Evolutionary conservation across 2,329 filamentous ascomycete species (phyloP).

Genomic region (Parasarocladium wereldwijsianum): DNA sequence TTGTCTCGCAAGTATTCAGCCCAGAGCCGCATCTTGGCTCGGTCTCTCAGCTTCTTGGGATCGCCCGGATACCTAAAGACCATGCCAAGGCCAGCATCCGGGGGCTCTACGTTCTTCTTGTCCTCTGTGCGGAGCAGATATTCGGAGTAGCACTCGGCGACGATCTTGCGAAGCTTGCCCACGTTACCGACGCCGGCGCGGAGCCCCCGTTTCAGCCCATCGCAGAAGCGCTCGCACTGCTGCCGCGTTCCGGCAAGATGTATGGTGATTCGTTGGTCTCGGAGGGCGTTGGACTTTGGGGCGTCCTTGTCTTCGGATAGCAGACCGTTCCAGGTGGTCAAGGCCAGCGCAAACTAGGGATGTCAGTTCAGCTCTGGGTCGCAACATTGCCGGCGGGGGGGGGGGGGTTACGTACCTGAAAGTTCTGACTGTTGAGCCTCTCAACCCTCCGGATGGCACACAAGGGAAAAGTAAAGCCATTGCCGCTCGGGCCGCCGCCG

Average conservation of each 20-base stretch:
- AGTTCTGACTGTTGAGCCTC: constrained; percentile 80
- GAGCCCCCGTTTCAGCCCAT: constrained; percentile 82
- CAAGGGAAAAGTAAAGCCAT: constrained; percentile 88
- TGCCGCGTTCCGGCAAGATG: constrained; percentile 80
- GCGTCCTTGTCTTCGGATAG: constrained; percentile 31
- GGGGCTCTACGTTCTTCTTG: constrained; percentile 40
- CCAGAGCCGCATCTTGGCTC: constrained; percentile 96
- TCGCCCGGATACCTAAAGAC: constrained; percentile 91
- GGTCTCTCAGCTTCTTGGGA: constrained; percentile 79
- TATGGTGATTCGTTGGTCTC: constrained; percentile 77
- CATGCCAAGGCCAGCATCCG: constrained; percentile 90
- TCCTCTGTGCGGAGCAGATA: constrained; percentile 54
- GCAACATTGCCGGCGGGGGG: neutral
- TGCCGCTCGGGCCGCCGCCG: constrained; percentile 80
- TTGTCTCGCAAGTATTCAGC: constrained; percentile 93
- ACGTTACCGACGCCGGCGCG: constrained; percentile 80
- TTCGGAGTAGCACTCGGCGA: constrained; percentile 81
- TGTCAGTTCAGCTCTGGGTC: constrained; percentile 3
- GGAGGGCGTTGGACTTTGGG: constrained; percentile 26
- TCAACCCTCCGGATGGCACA: constrained; percentile 87
- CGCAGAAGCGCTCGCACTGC: constrained; percentile 89
- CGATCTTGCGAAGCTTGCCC: constrained; percentile 66
- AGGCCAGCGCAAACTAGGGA: constrained; percentile 66
- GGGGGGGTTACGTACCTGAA: constrained; percentile 35
- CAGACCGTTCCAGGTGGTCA: constrained; percentile 86